Base-by-base conservation (phyloP, 352 stramenopile species). In the Globisporangium nagaii region DNA sequence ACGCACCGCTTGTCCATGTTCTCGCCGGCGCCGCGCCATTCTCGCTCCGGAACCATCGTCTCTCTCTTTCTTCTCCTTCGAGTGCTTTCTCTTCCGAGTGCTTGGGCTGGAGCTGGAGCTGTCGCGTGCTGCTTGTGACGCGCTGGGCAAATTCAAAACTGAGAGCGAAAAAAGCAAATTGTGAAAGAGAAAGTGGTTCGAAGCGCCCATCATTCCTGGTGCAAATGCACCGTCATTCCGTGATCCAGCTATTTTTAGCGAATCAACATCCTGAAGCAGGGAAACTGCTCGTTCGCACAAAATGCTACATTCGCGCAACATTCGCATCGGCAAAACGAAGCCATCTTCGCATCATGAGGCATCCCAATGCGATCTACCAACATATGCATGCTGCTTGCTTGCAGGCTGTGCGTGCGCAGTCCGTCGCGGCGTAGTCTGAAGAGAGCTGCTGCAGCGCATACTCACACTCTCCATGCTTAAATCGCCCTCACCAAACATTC, bases 1-100 rank as follows among this genome's bases (percentile, higher is more conserved):
- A 46, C 40, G 40, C 40, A 46, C 77, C 79, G 75, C 58, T 89
- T 89, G 68, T 89, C 79, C 71, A 89, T 85, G 55, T 87, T 89
- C 41, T 83, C 58, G 12, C 79, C 79, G 34, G 74, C 69, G 25
- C 56, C 63, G 25, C 79, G 73, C 75, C 75, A 89, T 70, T 87
- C 42, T 39, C 70, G 70, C 48, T 89, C 71, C 0, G 75, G 79
- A 8, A 89, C 74, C 79, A 89, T 89, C 22, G 22, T 46, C 35
- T 40, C 15, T 10, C 32, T 10, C 17, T 13, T 37, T 37, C 32
- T 1, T 10, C 35, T 40, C 20, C 35, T 19, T 31, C 4, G n/a
- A n/a, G n/a, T n/a, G n/a, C n/a, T n/a, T n/a, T n/a, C n/a, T n/a
- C n/a, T n/a, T n/a, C n/a, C n/a, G n/a, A n/a, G n/a, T n/a, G n/a